phyloP scores from a whole-genome alignment of 176 grass and related monocot genomes.

The Cenchrus americanus region DNA sequence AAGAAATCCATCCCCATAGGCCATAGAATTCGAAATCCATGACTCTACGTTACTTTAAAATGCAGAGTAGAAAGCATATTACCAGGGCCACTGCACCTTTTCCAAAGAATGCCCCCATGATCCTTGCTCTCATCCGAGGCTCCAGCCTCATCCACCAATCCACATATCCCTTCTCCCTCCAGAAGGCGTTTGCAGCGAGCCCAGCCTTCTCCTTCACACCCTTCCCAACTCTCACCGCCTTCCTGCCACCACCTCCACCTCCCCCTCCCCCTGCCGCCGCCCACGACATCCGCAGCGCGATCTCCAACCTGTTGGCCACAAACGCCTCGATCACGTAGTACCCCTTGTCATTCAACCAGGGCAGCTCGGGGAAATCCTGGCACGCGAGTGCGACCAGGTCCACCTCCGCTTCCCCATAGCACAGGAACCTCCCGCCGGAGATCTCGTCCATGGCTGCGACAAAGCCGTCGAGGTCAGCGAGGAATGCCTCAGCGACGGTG shows the following conservation, averaged over 20 bases:
- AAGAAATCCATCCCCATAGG: not conserved
- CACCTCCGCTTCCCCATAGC: slow-evolving; percentile 49
- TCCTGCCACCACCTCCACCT: slow-evolving; percentile 51
- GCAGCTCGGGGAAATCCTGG: slow-evolving; percentile 67
- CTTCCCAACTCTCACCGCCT: slow-evolving; percentile 63
- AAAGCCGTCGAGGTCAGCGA: slow-evolving; percentile 69
- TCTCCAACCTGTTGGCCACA: slow-evolving; percentile 79
- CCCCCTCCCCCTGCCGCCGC: slow-evolving; percentile 35
- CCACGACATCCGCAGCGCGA: slow-evolving; percentile 80
- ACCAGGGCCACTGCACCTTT: slow-evolving; percentile 73
- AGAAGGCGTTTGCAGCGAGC: slow-evolving; percentile 76
- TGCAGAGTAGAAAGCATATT: slow-evolving; percentile 41
- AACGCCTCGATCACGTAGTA: slow-evolving; percentile 87
- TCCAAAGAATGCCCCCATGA: slow-evolving; percentile 67
- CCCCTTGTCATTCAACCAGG: slow-evolving; percentile 86
- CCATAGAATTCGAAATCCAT: slow-evolving; percentile 19
- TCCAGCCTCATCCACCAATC: slow-evolving; percentile 93
- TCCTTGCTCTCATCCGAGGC: slow-evolving; percentile 60
- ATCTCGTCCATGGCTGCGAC: slow-evolving; percentile 83
- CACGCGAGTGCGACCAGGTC: slow-evolving; percentile 38
- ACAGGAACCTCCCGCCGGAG: slow-evolving; percentile 75
- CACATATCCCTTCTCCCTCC: slow-evolving; percentile 93
- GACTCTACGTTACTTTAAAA: slow-evolving; percentile 21
- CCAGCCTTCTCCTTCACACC: slow-evolving; percentile 71
- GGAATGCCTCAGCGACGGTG: slow-evolving; percentile 71